phyloP scores from a whole-genome alignment of 2,329 filamentous ascomycete genomes.

The Fusarium tjaetaba region DNA sequence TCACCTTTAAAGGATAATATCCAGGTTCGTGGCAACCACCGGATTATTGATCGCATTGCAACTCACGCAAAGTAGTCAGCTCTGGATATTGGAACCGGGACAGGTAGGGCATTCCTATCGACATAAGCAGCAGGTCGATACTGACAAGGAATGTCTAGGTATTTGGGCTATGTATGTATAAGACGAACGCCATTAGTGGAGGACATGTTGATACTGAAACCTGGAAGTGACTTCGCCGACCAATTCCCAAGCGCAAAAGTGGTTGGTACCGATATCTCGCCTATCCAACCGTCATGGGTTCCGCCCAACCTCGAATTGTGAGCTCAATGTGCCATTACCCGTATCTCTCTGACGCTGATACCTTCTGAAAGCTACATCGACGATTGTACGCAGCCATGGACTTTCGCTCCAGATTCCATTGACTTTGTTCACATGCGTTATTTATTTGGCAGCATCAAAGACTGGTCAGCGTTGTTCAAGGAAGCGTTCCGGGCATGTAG shows the following conservation, averaged over 20 bases:
- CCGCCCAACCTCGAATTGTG: constrained; percentile 22
- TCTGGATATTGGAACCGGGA: constrained; percentile 32
- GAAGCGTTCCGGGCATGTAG: constrained; percentile 61
- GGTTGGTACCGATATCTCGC: constrained; percentile 65
- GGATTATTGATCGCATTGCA: too few species aligned
- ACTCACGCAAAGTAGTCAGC: not conserved
- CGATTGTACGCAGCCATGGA: constrained; percentile 46
- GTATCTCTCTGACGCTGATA: not conserved
- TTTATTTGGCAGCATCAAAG: constrained; percentile 64
- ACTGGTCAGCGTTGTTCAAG: constrained; percentile 63
- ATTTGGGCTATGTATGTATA: constrained; percentile 12
- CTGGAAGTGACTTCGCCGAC: constrained; percentile 59
- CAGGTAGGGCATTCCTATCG: not conserved
- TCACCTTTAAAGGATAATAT: constrained; percentile 12
- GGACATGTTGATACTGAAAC: not conserved
- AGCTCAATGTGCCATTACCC: not conserved
- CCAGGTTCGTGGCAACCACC: constrained; percentile 1
- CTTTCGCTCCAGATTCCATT: constrained; percentile 50
- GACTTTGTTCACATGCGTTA: constrained; percentile 69
- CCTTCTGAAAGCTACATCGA: constrained; percentile 19
- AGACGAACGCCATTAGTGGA: not conserved
- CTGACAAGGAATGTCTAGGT: not conserved
- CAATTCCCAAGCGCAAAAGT: constrained; percentile 55
- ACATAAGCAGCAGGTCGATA: too few species aligned
- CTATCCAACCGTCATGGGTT: constrained; percentile 55